Conservation (phyloP, 2,329 filamentous ascomycete species). For the Leptographium wingfieldii region DNA sequence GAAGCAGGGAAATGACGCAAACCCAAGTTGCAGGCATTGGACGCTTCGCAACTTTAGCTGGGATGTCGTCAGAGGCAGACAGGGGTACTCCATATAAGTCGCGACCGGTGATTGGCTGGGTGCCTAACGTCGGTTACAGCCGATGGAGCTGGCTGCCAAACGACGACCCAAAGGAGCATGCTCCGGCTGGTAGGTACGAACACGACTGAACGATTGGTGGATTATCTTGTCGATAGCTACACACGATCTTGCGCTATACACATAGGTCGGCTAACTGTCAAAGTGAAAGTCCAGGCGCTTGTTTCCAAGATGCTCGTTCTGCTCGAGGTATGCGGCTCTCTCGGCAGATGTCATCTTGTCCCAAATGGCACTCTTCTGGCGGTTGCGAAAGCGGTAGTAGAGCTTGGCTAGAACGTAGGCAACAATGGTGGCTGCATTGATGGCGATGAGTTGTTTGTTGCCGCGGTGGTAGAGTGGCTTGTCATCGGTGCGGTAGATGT, state of each 20-base stretch:
- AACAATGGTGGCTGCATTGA: slow-evolving; percentile 35
- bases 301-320: slow-evolving; percentile 29
- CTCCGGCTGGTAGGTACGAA: too few relatives aligned
- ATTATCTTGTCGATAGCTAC: too few relatives aligned
- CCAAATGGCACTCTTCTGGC: slow-evolving; percentile 32
- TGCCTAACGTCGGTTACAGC: not conserved
- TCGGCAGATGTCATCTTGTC: slow-evolving; percentile 34
- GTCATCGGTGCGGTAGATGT: slow-evolving; percentile 42
- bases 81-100: not conserved
- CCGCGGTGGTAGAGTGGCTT: slow-evolving; percentile 40
- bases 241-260: too few relatives aligned
- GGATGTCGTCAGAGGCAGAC: not conserved
- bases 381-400: slow-evolving; percentile 37
- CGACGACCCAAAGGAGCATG: not conserved
- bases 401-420: slow-evolving; percentile 37
- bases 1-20: not conserved
- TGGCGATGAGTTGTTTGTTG: slow-evolving; percentile 38
- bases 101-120: too few relatives aligned
- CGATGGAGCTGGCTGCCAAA: not conserved
- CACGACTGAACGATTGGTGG: too few relatives aligned
- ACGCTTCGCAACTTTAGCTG: not conserved
- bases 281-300: slow-evolving; percentile 31
- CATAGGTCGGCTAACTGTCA: slow-evolving; percentile 5
- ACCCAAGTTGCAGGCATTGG: not conserved
- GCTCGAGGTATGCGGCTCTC: slow-evolving; percentile 29